phyloP scores from a whole-genome alignment of 2,329 filamentous ascomycete genomes.

The Colletotrichum lindemuthianum region DNA sequence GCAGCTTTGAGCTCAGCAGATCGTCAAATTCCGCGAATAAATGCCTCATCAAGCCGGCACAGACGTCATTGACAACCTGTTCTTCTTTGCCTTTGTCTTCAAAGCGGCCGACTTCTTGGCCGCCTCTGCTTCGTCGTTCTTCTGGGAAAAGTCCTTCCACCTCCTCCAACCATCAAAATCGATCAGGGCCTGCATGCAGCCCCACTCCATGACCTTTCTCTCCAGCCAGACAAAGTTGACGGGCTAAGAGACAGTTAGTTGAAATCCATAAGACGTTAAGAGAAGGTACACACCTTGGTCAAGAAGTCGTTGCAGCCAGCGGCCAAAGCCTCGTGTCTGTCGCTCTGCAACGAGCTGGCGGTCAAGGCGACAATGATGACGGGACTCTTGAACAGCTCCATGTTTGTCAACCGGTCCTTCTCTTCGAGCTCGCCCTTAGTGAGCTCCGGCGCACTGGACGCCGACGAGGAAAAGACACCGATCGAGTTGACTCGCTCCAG shows the following conservation, averaged over 20 bases:
- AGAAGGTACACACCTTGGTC: constrained; percentile 77
- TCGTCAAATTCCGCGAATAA: background rate
- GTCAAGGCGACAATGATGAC: constrained; percentile 98
- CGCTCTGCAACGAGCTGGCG: constrained; percentile 92
- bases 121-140: constrained; percentile 54
- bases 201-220: constrained; percentile 98
- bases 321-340: constrained; percentile 92
- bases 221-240: constrained; percentile 98
- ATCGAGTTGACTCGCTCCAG: constrained; percentile 92
- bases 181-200: constrained; percentile 98
- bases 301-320: constrained; percentile 98
- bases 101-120: constrained; percentile 51
- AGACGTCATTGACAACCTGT: constrained; percentile 49
- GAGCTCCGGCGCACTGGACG: constrained; percentile 56
- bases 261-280: background rate
- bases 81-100: constrained; percentile 57
- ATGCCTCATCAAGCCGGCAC: constrained; percentile 19
- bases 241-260: constrained; percentile 65
- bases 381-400: constrained; percentile 87
- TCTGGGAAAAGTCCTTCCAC: constrained; percentile 85
- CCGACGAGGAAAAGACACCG: constrained; percentile 83
- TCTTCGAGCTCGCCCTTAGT: constrained; percentile 61
- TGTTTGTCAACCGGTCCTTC: constrained; percentile 75
- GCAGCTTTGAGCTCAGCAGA: no score
- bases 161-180: constrained; percentile 98